Conservation (phyloP, 352 stramenopile genomes). For the Lagenidium sp. region DNA sequence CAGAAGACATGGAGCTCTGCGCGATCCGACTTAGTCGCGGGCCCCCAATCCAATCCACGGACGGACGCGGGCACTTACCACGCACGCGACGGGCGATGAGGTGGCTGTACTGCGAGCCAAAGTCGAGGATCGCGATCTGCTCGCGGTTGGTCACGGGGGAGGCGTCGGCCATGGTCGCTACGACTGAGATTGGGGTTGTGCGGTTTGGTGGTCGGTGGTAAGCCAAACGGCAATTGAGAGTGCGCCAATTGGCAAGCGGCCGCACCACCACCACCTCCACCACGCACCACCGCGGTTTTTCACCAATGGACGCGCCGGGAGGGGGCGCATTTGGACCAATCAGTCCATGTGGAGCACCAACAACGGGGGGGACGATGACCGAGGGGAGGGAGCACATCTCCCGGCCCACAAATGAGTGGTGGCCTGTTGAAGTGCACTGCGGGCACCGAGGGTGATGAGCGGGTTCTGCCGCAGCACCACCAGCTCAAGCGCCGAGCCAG, state of each 20-base stretch:
- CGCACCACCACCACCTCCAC: too few relatives aligned
- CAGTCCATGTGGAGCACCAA: background rate
- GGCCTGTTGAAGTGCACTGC: constrained; percentile 23
- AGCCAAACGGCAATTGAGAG: constrained; percentile 4
- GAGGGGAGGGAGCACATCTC: constrained; percentile 1
- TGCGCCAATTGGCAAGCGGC: too few relatives aligned
- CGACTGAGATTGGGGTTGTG: background rate
- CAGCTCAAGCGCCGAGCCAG: constrained; percentile 24
- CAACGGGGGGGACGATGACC: background rate
- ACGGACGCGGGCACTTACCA: constrained; percentile 36
- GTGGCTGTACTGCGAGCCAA: constrained; percentile 99
- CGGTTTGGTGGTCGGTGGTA: constrained; percentile 10
- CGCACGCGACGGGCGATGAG: constrained; percentile 98
- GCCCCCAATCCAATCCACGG: too few relatives aligned
- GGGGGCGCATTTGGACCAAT: constrained; percentile 18
- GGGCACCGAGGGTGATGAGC: constrained; percentile 24
- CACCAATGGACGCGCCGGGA: too few relatives aligned
- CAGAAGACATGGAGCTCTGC: constrained; percentile 98
- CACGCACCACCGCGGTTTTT: too few relatives aligned
- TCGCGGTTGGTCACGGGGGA: constrained; percentile 85
- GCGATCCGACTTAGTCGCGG: too few relatives aligned
- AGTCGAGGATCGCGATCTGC: constrained; percentile 99
- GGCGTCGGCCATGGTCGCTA: constrained; percentile 42
- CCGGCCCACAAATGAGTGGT: constrained; percentile 17
- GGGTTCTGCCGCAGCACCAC: constrained; percentile 38